Evolutionary conservation across 1,284 basidiomycete genomes (phyloP).

Genomic region (Ganoderma leucocontextum): DNA sequence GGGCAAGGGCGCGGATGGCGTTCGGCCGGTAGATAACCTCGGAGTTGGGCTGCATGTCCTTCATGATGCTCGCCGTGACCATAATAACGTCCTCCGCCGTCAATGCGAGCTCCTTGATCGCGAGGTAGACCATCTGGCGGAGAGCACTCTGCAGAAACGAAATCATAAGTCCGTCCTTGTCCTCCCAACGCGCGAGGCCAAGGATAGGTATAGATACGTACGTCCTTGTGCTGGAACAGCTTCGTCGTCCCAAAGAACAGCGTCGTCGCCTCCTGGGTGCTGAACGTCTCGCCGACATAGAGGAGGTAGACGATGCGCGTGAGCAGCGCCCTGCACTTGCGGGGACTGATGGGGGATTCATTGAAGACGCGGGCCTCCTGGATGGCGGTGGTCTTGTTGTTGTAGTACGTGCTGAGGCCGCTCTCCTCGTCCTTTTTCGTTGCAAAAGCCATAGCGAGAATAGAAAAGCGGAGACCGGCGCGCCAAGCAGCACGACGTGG

Average conservation of each 20-base stretch:
- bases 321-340: conserved; percentile 96
- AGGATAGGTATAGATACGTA: conserved; percentile 55
- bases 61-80: conserved; percentile 99
- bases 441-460: conserved; percentile 69
- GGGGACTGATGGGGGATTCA: conserved; percentile 96
- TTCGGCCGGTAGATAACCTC: conserved; percentile 99
- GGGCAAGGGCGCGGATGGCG: conserved; percentile 94
- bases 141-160: conserved; percentile 77
- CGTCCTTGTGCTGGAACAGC: conserved; percentile 99
- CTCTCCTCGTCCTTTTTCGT: conserved; percentile 95
- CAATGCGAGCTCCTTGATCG: conserved; percentile 96
- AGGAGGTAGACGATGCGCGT: conserved; percentile 97
- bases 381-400: conserved; percentile 95
- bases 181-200: too few species aligned
- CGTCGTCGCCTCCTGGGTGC: conserved; percentile 95
- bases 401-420: conserved; percentile 86
- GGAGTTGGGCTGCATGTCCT: conserved; percentile 99
- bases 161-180: background rate
- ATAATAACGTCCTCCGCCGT: conserved; percentile 99
- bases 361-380: conserved; percentile 99
- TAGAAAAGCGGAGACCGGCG: conserved; percentile 18
- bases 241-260: conserved; percentile 99
- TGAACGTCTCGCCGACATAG: conserved; percentile 96
- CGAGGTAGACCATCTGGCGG: conserved; percentile 97
- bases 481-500: conserved; percentile 33